phyloP scores from a whole-genome alignment of 2,329 filamentous ascomycete genomes.

The Coniella lustricola region DNA sequence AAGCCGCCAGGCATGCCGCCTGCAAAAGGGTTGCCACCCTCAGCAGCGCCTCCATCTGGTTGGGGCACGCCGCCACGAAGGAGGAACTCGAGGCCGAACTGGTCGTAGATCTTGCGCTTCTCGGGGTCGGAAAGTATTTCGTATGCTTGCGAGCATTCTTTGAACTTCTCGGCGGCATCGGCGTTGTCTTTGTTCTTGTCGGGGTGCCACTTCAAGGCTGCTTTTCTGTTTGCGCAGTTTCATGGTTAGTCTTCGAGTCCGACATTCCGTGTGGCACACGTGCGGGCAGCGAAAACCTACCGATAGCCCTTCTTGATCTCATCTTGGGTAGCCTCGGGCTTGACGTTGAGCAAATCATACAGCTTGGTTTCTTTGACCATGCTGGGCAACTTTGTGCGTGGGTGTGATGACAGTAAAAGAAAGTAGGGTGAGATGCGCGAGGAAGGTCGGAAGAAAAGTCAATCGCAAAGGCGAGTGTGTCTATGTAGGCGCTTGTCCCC shows the following conservation, averaged over 20 bases:
- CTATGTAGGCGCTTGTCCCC: no score
- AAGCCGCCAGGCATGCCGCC: slow-evolving; percentile 51
- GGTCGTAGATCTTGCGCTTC: slow-evolving; percentile 92
- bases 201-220: slow-evolving; percentile 85
- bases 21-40: slow-evolving; percentile 54
- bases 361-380: slow-evolving; percentile 97
- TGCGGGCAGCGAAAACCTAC: slow-evolving; percentile 40
- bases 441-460: no score
- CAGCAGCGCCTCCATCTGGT: slow-evolving; percentile 48
- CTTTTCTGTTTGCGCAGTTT: slow-evolving; percentile 51
- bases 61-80: slow-evolving; percentile 69
- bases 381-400: slow-evolving; percentile 24
- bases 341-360: slow-evolving; percentile 78
- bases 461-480: no score
- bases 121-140: slow-evolving; percentile 96
- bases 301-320: slow-evolving; percentile 96
- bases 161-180: slow-evolving; percentile 85
- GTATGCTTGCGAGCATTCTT: slow-evolving; percentile 95
- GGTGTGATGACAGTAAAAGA: background rate
- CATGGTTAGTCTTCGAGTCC: slow-evolving; percentile 28
- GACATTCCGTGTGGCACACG: no score
- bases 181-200: slow-evolving; percentile 97
- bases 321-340: slow-evolving; percentile 75
- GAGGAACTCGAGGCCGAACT: slow-evolving; percentile 89
- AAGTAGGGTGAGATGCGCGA: no score